Conservation (phyloP, 2,329 filamentous ascomycete genomes). For the Sporothrix brunneoviolacea region DNA sequence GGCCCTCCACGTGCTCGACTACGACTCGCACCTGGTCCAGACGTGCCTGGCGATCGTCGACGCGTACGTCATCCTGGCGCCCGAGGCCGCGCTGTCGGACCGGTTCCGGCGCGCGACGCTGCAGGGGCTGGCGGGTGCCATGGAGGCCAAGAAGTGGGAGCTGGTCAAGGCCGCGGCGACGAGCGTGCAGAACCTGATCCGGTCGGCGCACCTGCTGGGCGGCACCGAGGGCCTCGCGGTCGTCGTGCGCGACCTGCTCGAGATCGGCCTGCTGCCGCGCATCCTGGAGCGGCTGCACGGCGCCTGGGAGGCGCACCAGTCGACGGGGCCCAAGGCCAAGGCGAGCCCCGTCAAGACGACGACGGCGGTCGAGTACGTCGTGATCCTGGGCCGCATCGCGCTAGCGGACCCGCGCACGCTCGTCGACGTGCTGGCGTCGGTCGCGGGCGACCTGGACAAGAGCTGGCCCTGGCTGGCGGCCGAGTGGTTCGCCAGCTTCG, state of each 20-base stretch:
- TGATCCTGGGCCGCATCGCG: slow-evolving; percentile 71
- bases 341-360: slow-evolving; percentile 62
- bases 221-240: slow-evolving; percentile 53
- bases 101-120: slow-evolving; percentile 44
- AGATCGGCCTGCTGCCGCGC: slow-evolving; percentile 54
- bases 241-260: slow-evolving; percentile 60
- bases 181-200: slow-evolving; percentile 59
- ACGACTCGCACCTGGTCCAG: slow-evolving; percentile 56
- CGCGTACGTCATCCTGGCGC: slow-evolving; percentile 63
- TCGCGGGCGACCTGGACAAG: slow-evolving; percentile 21
- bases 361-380: slow-evolving; percentile 78
- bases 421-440: slow-evolving; percentile 47
- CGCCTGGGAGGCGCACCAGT: slow-evolving; percentile 68
- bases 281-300: slow-evolving; percentile 61
- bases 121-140: slow-evolving; percentile 42
- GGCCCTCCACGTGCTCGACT: slow-evolving; percentile 59
- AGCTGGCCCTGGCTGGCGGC: slow-evolving; percentile 54
- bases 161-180: slow-evolving; percentile 51
- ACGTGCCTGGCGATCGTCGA: slow-evolving; percentile 60
- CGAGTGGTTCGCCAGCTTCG: slow-evolving; percentile 64
- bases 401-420: slow-evolving; percentile 67
- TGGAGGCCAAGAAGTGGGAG: slow-evolving; percentile 50
- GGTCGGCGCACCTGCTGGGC: slow-evolving; percentile 55
- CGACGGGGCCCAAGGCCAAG: slow-evolving; percentile 66
- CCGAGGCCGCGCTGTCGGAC: slow-evolving; percentile 58